phyloP scores from a whole-genome alignment of 345 rosid genomes.

The Melaleuca quinquenervia region DNA sequence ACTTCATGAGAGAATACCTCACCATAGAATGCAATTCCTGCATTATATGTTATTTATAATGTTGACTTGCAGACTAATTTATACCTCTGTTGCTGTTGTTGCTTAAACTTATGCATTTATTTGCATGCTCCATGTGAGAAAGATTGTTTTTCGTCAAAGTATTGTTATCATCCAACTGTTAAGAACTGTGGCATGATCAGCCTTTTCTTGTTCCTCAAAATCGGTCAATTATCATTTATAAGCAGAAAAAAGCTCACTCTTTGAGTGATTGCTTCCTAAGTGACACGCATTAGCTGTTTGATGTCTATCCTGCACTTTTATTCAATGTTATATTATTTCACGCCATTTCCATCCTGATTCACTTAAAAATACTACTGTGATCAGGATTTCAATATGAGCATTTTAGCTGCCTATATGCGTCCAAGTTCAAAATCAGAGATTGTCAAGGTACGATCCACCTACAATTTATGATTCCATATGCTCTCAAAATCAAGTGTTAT shows the following conservation, averaged over 20 bases:
- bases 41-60: background rate
- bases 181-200: background rate
- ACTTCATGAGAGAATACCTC: background rate
- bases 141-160: background rate
- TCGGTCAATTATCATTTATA: background rate
- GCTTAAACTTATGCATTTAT: background rate
- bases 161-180: background rate
- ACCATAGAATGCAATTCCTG: background rate
- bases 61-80: background rate
- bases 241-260: background rate
- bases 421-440: conserved; percentile 80
- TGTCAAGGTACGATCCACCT: conserved; percentile 47
- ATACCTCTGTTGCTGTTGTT: background rate
- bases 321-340: background rate
- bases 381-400: conserved; percentile 89
- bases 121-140: background rate
- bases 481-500: background rate
- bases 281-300: background rate
- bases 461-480: background rate
- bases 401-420: conserved; percentile 68
- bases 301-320: background rate
- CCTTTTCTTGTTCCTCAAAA: background rate
- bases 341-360: background rate
- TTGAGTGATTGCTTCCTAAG: background rate
- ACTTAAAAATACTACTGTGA: background rate